phyloP scores from a whole-genome alignment of 768 basidiomycete genomes.

The Chalciporus sphaerocephalus region DNA sequence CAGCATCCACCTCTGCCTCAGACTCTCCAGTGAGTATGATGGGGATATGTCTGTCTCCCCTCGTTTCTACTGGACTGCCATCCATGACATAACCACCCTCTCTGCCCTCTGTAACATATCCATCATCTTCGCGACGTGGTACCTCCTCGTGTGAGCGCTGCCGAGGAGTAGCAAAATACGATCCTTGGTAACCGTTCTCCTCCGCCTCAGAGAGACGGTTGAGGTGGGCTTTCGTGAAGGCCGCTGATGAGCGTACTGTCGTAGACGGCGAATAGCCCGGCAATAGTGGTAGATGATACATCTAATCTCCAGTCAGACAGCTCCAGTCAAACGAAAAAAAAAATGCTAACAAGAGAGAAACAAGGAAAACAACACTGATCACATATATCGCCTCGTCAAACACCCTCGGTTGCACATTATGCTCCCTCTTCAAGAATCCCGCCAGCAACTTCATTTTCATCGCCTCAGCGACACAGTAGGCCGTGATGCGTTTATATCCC shows the following conservation, averaged over 20 bases:
- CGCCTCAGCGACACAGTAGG: conserved; percentile 83
- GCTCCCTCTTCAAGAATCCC: conserved; percentile 87
- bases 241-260: conserved; percentile 80
- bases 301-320: conserved; percentile 40
- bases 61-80: conserved; percentile 14
- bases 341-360: not conserved
- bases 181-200: conserved; percentile 83
- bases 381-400: conserved; percentile 94
- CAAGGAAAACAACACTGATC: conserved; percentile 43
- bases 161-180: conserved; percentile 55
- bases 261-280: conserved; percentile 86
- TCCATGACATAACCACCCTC: conserved; percentile 63
- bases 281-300: conserved; percentile 87
- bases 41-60: conserved; percentile 2
- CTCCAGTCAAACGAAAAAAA: not conserved
- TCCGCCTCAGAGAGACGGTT: conserved; percentile 80
- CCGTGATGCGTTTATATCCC: conserved; percentile 78
- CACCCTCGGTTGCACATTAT: conserved; percentile 80
- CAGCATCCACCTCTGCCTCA: conserved; percentile 12
- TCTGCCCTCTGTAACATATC: conserved; percentile 23
- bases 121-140: conserved; percentile 16
- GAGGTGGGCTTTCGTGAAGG: conserved; percentile 54
- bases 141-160: conserved; percentile 19
- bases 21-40: conserved; percentile 4
- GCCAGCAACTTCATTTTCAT: conserved; percentile 82